Percentiles rank a stretch among this genome's conserved stretches.
Evolutionary conservation across 345 rosid genomes (phyloP).

Genomic region (Ceriops tagal): DNA sequence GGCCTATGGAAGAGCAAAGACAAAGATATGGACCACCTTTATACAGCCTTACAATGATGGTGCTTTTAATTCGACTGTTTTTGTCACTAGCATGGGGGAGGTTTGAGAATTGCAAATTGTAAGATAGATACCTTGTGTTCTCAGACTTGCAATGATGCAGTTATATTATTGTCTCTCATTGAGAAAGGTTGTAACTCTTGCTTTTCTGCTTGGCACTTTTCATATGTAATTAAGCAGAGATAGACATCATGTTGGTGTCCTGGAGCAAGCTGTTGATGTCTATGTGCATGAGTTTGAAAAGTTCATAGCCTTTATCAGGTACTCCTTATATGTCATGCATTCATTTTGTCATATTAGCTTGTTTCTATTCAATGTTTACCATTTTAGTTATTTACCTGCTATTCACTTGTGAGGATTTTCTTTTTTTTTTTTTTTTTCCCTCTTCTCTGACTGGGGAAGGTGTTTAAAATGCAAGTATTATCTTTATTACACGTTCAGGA

Average conservation of each 20-base stretch:
- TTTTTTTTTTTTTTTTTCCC: too few relatives aligned
- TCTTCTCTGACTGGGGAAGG: too few relatives aligned
- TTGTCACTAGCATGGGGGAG: conserved; percentile 64
- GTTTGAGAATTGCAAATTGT: conserved; percentile 62
- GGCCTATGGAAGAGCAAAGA: conserved; percentile 99
- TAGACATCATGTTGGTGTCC: conserved; percentile 45
- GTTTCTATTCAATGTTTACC: conserved; percentile 3
- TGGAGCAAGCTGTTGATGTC: conserved; percentile 69
- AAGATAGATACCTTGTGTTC: conserved; percentile 25
- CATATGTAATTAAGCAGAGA: conserved; percentile 38
- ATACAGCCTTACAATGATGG: conserved; percentile 76
- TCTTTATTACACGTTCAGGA: too few relatives aligned
- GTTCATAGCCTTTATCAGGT: conserved; percentile 77
- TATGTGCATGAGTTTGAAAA: conserved; percentile 76
- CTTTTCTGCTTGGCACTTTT: conserved; percentile 20
- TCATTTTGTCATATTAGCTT: background rate
- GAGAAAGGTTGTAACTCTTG: conserved; percentile 17
- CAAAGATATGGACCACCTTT: conserved; percentile 93
- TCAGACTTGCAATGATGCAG: too few relatives aligned
- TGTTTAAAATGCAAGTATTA: too few relatives aligned
- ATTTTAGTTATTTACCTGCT: background rate
- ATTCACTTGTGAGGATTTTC: too few relatives aligned
- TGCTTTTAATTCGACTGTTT: conserved; percentile 52
- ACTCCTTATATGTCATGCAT: conserved; percentile 14
- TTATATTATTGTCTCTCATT: conserved; percentile 6